Percentiles rank a stretch among this genome's conserved stretches.
Evolutionary conservation across 1,139 yeast genomes (phyloP).

Genomic region (Yamadazyma pseudoaaseri): DNA sequence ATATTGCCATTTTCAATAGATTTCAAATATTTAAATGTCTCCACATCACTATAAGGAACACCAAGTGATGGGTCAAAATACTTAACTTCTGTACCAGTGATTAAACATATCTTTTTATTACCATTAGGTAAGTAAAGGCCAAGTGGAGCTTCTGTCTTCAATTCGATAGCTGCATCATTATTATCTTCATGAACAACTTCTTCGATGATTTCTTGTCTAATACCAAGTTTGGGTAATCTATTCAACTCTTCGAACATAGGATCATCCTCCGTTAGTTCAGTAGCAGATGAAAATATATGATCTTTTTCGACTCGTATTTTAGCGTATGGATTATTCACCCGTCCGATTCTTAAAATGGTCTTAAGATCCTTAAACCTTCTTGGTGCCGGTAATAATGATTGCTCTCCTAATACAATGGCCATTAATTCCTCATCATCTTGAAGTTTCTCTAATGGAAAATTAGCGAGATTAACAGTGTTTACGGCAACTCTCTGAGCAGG

Average conservation of each 20-base stretch:
- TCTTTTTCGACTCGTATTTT: slow-evolving; percentile 36
- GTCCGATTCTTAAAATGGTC: slow-evolving; percentile 51
- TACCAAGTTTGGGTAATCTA: slow-evolving; percentile 65
- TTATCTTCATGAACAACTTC: slow-evolving; percentile 37
- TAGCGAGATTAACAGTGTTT: slow-evolving; percentile 47
- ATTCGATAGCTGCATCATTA: slow-evolving; percentile 46
- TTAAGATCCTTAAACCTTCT: slow-evolving; percentile 55
- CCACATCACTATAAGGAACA: slow-evolving; percentile 81
- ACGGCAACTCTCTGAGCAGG: slow-evolving; percentile 60
- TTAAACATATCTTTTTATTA: slow-evolving; percentile 65
- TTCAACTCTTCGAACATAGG: slow-evolving; percentile 50
- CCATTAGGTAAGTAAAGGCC: slow-evolving; percentile 76
- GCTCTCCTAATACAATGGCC: slow-evolving; percentile 56
- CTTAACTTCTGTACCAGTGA: slow-evolving; percentile 76
- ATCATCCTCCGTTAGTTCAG: slow-evolving; percentile 36
- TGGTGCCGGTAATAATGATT: slow-evolving; percentile 51
- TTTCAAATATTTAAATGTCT: slow-evolving; percentile 70
- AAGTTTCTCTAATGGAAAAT: slow-evolving; percentile 29
- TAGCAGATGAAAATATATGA: slow-evolving; percentile 32
- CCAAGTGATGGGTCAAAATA: slow-evolving; percentile 88
- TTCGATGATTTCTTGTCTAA: slow-evolving; percentile 50
- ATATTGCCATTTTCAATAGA: slow-evolving; percentile 63
- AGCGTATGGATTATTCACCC: slow-evolving; percentile 42
- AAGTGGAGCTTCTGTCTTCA: slow-evolving; percentile 68
- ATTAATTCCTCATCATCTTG: slow-evolving; percentile 26